Conservation (phyloP, 2,329 filamentous ascomycete genomes). For the Aureobasidium sp. region DNA sequence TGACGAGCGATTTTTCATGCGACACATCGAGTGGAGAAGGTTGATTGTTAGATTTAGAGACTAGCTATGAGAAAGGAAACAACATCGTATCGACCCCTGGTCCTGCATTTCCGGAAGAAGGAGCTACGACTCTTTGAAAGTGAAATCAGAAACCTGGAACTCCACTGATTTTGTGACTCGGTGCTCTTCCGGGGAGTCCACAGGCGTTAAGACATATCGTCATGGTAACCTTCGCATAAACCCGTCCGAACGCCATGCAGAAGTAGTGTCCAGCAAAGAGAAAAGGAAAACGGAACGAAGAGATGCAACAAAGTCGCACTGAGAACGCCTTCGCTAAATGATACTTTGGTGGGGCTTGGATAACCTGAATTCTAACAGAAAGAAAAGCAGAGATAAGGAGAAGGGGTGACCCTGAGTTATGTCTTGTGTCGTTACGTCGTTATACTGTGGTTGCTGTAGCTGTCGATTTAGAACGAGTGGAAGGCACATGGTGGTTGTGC, state of each 20-base stretch:
- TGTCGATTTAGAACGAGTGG: conserved; percentile 4
- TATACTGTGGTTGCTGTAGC: conserved; percentile 1
- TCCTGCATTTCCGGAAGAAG: background rate
- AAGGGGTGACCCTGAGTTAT: conserved; percentile 12
- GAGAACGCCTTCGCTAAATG: conserved; percentile 11
- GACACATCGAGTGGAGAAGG: background rate
- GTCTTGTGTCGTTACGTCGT: conserved; percentile 12
- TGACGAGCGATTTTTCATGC: background rate
- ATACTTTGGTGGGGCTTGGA: conserved; percentile 4
- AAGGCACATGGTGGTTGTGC: background rate
- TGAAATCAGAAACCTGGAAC: background rate
- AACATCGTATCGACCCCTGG: background rate
- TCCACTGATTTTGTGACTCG: background rate
- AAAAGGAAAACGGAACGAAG: background rate
- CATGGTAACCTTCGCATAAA: background rate
- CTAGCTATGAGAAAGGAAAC: conserved; percentile 7
- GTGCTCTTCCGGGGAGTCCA: background rate
- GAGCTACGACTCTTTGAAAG: background rate
- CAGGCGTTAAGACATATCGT: conserved; percentile 10
- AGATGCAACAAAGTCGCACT: conserved; percentile 5
- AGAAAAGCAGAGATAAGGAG: background rate
- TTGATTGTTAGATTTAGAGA: background rate
- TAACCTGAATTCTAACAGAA: background rate
- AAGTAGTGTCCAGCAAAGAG: background rate
- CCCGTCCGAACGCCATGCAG: background rate